Evolutionary conservation across 1,139 yeast species (phyloP).

Genomic region (Lodderomyces metapsilosis): DNA sequence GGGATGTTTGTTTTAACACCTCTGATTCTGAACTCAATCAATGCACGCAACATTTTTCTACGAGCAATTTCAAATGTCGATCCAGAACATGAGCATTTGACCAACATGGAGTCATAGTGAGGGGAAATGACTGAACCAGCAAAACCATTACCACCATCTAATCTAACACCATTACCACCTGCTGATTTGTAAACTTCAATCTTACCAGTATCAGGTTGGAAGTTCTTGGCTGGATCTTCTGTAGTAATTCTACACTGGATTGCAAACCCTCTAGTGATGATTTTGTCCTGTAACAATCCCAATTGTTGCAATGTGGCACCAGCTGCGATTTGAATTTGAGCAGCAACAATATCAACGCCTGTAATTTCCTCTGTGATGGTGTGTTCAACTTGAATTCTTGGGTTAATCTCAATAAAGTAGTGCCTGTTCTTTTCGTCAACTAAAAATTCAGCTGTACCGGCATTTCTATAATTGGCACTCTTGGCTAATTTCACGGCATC

Average conservation of each 20-base stretch:
- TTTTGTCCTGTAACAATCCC: constrained; percentile 90
- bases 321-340: constrained; percentile 98
- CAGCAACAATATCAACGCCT: constrained; percentile 96
- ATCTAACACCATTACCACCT: constrained; percentile 98
- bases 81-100: constrained; percentile 94
- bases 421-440: constrained; percentile 94
- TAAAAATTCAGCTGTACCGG: constrained; percentile 98
- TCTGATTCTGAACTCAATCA: constrained; percentile 95
- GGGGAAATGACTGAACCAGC: constrained; percentile 99
- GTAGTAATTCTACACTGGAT: constrained; percentile 99
- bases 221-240: constrained; percentile 93
- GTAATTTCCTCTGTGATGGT: constrained; percentile 98
- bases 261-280: constrained; percentile 95
- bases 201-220: constrained; percentile 99
- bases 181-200: constrained; percentile 97
- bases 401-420: constrained; percentile 96
- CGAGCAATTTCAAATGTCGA: constrained; percentile 95
- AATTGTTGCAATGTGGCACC: constrained; percentile 93
- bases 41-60: constrained; percentile 94
- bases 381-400: constrained; percentile 98
- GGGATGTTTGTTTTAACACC: constrained; percentile 99
- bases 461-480: constrained; percentile 88
- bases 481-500: constrained; percentile 94
- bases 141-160: constrained; percentile 98
- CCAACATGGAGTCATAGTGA: constrained; percentile 97